Percentiles rank a stretch among this genome's conserved stretches.
phyloP scores from a whole-genome alignment of 768 basidiomycete species.

The Wakefieldia striispora region DNA sequence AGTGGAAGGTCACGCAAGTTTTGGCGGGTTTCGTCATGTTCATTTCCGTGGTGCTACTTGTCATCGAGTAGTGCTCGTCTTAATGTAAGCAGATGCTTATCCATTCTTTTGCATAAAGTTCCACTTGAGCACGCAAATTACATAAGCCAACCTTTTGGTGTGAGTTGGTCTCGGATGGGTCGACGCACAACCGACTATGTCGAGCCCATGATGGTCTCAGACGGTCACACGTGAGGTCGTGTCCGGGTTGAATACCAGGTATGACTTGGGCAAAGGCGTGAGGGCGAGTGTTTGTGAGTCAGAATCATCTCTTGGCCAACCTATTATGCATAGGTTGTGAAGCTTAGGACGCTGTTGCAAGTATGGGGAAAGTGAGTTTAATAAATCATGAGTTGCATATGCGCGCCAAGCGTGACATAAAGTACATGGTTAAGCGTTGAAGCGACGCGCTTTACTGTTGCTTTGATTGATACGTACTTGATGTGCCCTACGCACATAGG shows the following conservation, averaged over 20 bases:
- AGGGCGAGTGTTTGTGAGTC: no score
- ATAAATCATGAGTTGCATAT: conserved; percentile 18
- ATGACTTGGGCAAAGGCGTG: no score
- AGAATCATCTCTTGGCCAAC: no score
- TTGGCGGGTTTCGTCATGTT: not conserved
- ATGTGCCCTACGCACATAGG: conserved; percentile 8
- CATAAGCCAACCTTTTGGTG: no score
- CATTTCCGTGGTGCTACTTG: not conserved
- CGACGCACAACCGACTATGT: not conserved
- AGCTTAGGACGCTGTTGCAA: no score
- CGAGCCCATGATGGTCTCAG: no score
- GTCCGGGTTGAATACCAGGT: no score
- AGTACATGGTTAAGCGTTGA: conserved; percentile 17
- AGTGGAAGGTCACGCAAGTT: not conserved
- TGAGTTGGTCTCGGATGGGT: no score
- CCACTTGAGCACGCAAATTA: not conserved
- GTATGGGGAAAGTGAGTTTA: not conserved
- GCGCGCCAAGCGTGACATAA: conserved; percentile 13
- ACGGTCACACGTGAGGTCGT: no score
- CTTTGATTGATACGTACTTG: conserved; percentile 12
- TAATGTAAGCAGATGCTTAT: not conserved
- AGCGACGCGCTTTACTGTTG: not conserved
- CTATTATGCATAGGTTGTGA: no score
- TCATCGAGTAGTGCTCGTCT: not conserved
- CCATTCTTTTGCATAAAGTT: not conserved